Evolutionary conservation across 306 rosid genomes (phyloP).

Genomic region (Sechiopsis laciniata): DNA sequence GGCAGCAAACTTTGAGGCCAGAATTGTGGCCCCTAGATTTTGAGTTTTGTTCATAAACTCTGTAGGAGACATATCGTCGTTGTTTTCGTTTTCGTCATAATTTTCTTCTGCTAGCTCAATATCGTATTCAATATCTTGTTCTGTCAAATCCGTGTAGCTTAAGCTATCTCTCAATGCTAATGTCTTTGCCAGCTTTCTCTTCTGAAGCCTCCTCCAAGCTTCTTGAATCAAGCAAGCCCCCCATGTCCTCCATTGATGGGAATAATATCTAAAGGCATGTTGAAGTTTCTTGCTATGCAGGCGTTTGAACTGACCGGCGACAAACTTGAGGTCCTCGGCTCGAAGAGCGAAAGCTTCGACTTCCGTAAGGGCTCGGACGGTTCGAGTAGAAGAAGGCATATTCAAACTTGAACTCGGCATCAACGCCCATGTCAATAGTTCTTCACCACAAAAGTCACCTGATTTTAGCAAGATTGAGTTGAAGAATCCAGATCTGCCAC

Average conservation of each 20-base stretch:
- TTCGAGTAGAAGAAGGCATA: constrained; percentile 74
- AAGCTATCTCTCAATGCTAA: constrained; percentile 46
- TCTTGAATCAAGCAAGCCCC: constrained; percentile 64
- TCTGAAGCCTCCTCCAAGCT: constrained; percentile 62
- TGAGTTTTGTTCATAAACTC: constrained; percentile 22
- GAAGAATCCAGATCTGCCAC: constrained; percentile 73
- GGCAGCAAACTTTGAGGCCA: constrained; percentile 78
- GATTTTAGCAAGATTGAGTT: constrained; percentile 77
- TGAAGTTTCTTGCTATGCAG: constrained; percentile 73
- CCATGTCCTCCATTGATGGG: constrained; percentile 91
- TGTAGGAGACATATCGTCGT: constrained; percentile 23
- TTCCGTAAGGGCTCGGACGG: constrained; percentile 61
- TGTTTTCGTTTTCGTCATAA: constrained; percentile 31
- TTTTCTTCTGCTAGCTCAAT: constrained; percentile 26
- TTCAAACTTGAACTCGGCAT: constrained; percentile 64
- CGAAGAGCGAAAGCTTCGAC: constrained; percentile 48
- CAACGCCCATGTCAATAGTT: constrained; percentile 65
- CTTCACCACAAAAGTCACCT: constrained; percentile 47
- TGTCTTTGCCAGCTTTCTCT: constrained; percentile 53
- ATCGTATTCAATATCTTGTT: constrained; percentile 18
- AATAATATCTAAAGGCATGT: constrained; percentile 55
- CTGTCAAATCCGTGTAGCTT: constrained; percentile 31
- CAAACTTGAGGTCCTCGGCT: too few relatives aligned
- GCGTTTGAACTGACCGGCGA: constrained; percentile 70
- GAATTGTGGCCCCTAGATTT: constrained; percentile 48